Base-by-base conservation (phyloP, 1,139 yeast genomes). In the Blastobotrys serpentis region DNA sequence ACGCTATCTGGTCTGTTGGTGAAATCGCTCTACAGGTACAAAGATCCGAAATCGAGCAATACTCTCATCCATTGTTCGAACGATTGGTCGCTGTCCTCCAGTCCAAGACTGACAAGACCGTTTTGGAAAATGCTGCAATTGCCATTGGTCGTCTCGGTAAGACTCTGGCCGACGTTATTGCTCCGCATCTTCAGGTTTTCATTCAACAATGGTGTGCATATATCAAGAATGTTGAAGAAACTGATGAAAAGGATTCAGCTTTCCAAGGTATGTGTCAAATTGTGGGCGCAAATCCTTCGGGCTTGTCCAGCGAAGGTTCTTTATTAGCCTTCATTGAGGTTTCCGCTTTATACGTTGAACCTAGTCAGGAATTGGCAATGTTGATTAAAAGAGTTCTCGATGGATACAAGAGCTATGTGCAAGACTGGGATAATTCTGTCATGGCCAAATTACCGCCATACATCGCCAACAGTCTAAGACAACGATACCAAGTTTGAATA, bases 1-100 rank as follows among this genome's bases (percentile, higher is more conserved):
- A 92, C 67, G 95, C 98, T 1, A 82, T 88, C 44, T 92, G 98
- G 98, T 79, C 96, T 1, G 70, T 86, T 16, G 98, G 98, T 30
- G 96, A 92, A 66, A 79, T 94, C 34, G 74, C 86, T 1, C 73
- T 89, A 60, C 77, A 87, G 55, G 52, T 49, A 2, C 58, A 75
- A 2, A 65, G 69, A 17, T 73, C 69, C 3, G 78, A 78, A 41
- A 62, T 87, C 52, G 73, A 74, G 44, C 83, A 83, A n/a, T 86
- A 78, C 62, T 71, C 73, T 42, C 83, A 82, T 54, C 61, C 60
- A 36, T 68, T 87, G 52, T 74, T 86, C 46, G 76, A 76, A 38
- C 69, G 84, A 19, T 68, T 90, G 48, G 77, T 87, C 17, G 86
- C 86, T 11, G 73, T 88, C 18, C 69, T 90, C 46, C 82, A 80